Base-by-base conservation (phyloP, 257 asterid genomes). In the Penstemon barbatus region DNA sequence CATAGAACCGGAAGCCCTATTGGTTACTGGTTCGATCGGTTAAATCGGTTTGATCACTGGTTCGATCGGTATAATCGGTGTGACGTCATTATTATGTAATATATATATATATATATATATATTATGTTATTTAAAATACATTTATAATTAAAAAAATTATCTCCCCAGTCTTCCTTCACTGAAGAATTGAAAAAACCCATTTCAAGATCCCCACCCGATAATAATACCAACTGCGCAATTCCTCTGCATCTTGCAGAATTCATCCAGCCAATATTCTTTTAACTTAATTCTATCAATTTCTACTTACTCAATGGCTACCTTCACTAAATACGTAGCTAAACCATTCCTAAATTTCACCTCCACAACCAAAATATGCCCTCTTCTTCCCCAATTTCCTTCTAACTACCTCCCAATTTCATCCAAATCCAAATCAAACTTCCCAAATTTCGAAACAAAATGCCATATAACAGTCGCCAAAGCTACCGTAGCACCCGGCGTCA, bases 291-390 rank as follows among this genome's bases (percentile, higher is more conserved):
- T 13, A 15, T 7, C 52, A 46, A n/a, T 49, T 36, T 11, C 18
- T 3, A 5, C 11, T 49, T 57, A 46, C 3, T 45, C 68, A 56
- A 89, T 85, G 95, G 95, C 98, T 5, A 58, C 95, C 4, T 69
- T 87, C 83, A 68, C 95, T 25, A 83, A 82, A 53, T 86, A 87
- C 80, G 9, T 86, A 69, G 81, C 82, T 40, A 89, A 87, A 70
- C 90, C 89, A n/a, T 65, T 74, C 69, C 75, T 79, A 39, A 77
- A 77, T 8, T 84, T 91, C 44, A 57, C 80, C 19, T 67, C 90
- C 70, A 52, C 82, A 45, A 58, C 92, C 1, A 84, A 80, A 74
- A 13, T 69, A 43, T 52, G 54, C 39, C 86, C 84, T 8, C 57
- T 72, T 45, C 50, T n/a, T 71, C 71, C 67, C 51, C 73, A 55